These are phyloP conservation scores for Trichoderma atroviride DNA, from an alignment of 2,329 filamentous ascomycete species.

Conservation along the genomic window DNA sequence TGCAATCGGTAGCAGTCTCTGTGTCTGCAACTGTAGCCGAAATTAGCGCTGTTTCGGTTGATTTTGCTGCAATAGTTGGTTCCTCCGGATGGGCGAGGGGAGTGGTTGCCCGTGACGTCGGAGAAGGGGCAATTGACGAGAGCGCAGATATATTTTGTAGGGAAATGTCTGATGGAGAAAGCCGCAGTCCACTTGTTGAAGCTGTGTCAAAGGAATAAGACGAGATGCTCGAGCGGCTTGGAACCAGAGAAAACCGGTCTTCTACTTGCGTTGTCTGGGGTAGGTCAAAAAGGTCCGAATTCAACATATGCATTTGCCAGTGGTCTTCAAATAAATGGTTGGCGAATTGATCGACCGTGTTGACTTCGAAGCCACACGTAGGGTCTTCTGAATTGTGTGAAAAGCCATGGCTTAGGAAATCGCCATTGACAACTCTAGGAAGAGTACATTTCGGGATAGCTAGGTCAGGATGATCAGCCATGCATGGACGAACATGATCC, in stretches of 20 bases:
- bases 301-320: slow-evolving; percentile 16
- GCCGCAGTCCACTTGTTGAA: slow-evolving; percentile 24
- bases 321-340: slow-evolving; percentile 39
- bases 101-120: slow-evolving; percentile 37
- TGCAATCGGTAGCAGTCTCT: slow-evolving; percentile 34
- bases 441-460: slow-evolving; percentile 35
- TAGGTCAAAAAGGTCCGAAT: background rate
- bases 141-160: slow-evolving; percentile 33
- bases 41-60: slow-evolving; percentile 18
- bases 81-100: slow-evolving; percentile 35
- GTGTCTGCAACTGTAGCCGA: background rate
- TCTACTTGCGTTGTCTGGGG: background rate
- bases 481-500: slow-evolving; percentile 33
- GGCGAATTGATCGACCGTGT: slow-evolving; percentile 35
- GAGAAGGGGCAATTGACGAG: slow-evolving; percentile 33
- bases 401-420: slow-evolving; percentile 26
- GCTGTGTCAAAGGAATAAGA: slow-evolving; percentile 16
- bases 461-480: slow-evolving; percentile 35
- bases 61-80: background rate
- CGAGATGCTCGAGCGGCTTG: slow-evolving; percentile 9
- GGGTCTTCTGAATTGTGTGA: slow-evolving; percentile 29
- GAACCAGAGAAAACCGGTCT: background rate
- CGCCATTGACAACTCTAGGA: slow-evolving; percentile 31
- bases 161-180: slow-evolving; percentile 33
- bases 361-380: slow-evolving; percentile 37